Evolutionary conservation across 345 rosid genomes (phyloP).

Genomic region (Hibiscus trionum): DNA sequence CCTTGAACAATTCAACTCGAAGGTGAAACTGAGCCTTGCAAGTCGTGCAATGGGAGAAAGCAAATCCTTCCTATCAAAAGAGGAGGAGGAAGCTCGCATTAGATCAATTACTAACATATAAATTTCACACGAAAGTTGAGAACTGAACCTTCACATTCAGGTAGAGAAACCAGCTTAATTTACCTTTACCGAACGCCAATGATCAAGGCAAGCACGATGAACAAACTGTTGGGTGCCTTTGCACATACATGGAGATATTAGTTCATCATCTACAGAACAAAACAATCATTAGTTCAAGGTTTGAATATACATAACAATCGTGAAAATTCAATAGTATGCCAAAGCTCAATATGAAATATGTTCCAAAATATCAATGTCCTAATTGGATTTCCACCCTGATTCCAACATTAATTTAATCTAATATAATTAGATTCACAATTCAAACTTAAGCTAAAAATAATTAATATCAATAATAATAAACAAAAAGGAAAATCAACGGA

Average conservation of each 20-base stretch:
- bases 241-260: slow-evolving; percentile 98
- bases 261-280: slow-evolving; percentile 54
- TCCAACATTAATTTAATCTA: neutral
- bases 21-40: slow-evolving; percentile 76
- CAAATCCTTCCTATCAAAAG: slow-evolving; percentile 74
- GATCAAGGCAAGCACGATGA: slow-evolving; percentile 66
- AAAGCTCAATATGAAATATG: neutral
- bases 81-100: neutral
- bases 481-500: neutral
- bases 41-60: slow-evolving; percentile 87
- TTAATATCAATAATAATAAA: neutral
- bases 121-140: neutral
- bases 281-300: slow-evolving; percentile 9
- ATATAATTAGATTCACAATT: neutral
- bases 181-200: slow-evolving; percentile 73
- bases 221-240: slow-evolving; percentile 85
- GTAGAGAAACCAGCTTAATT: neutral
- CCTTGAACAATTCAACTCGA: slow-evolving; percentile 57
- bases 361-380: neutral
- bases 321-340: neutral
- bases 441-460: neutral
- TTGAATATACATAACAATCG: neutral
- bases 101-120: neutral
- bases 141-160: slow-evolving; percentile 23
- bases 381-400: neutral